Percentiles rank a stretch among this genome's conserved stretches.
phyloP scores from a whole-genome alignment of 1,139 yeast genomes.

The Pneumocystis sp. region DNA sequence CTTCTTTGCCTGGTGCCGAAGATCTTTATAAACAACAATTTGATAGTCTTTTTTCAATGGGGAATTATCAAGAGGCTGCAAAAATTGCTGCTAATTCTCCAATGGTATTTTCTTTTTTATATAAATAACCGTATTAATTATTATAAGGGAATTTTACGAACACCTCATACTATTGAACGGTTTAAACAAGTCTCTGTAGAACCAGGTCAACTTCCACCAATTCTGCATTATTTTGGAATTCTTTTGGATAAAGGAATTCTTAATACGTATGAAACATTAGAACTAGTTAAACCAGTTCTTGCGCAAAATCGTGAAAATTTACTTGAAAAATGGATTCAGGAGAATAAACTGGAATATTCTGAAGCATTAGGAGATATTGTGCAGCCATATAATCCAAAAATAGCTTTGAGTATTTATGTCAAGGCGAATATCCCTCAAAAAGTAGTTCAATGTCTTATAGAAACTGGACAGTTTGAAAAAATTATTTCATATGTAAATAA shows the following conservation, averaged over 20 bases:
- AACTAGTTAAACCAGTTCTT: conserved; percentile 86
- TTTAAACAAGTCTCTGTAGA: conserved; percentile 86
- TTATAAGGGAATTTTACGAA: conserved; percentile 47
- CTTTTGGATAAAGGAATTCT: conserved; percentile 84
- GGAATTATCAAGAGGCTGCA: conserved; percentile 86
- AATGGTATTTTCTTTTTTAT: conserved; percentile 25
- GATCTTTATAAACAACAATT: conserved; percentile 82
- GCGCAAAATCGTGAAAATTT: conserved; percentile 91
- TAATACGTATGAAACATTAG: conserved; percentile 87
- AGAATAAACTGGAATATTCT: conserved; percentile 81
- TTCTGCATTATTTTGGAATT: conserved; percentile 82
- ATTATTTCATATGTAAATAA: conserved; percentile 87
- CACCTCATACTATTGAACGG: conserved; percentile 86
- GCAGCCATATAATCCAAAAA: conserved; percentile 67
- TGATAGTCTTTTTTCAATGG: conserved; percentile 65
- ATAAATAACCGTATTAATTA: background rate
- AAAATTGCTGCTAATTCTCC: conserved; percentile 94
- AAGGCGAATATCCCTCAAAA: conserved; percentile 75
- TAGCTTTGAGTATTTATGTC: conserved; percentile 83
- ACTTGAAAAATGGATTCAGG: conserved; percentile 92
- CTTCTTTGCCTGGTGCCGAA: conserved; percentile 96
- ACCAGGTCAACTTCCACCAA: conserved; percentile 81
- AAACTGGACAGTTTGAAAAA: conserved; percentile 91
- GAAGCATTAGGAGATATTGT: conserved; percentile 96
- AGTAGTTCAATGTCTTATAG: conserved; percentile 86